Evolutionary conservation across 495 filamentous ascomycete genomes (phyloP).

Genomic region (Jackrogersella multiformis): DNA sequence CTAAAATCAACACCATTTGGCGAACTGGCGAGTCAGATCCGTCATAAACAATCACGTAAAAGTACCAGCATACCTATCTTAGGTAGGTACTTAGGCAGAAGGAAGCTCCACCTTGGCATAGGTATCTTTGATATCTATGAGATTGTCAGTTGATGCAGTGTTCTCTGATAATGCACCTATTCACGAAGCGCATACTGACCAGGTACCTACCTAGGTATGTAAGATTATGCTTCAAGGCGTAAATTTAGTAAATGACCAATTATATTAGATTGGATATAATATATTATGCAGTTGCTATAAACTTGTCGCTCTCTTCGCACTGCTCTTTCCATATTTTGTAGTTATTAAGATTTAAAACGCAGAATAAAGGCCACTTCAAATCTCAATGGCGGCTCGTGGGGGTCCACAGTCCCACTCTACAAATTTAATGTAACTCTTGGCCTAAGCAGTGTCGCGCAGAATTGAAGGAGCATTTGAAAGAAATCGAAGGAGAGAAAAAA

Average conservation of each 20-base stretch:
- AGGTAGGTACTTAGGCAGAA: not conserved
- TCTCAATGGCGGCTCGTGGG: conserved; percentile 27
- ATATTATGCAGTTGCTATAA: not conserved
- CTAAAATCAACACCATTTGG: not conserved
- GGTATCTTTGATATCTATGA: too few species aligned
- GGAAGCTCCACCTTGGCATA: not conserved
- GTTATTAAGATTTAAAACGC: conserved; percentile 4
- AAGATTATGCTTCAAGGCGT: too few species aligned
- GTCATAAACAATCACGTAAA: conserved; percentile 1
- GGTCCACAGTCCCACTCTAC: conserved; percentile 31
- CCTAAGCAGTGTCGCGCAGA: conserved; percentile 34
- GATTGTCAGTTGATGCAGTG: too few species aligned
- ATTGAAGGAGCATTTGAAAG: conserved; percentile 10
- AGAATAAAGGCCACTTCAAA: conserved; percentile 24
- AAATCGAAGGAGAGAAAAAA: conserved; percentile 16
- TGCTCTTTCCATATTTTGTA: conserved; percentile 1
- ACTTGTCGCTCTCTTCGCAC: not conserved
- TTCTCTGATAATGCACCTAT: not conserved
- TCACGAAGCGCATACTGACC: too few species aligned
- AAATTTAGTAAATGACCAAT: too few species aligned
- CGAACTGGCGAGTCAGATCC: conserved; percentile 4
- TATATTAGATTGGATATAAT: not conserved
- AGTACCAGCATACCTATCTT: conserved; percentile 1
- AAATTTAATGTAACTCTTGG: conserved; percentile 41
- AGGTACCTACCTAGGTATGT: conserved; percentile 1